Conservation (phyloP, 2,329 filamentous ascomycete genomes). For the Beauveria pseudobassiana region DNA sequence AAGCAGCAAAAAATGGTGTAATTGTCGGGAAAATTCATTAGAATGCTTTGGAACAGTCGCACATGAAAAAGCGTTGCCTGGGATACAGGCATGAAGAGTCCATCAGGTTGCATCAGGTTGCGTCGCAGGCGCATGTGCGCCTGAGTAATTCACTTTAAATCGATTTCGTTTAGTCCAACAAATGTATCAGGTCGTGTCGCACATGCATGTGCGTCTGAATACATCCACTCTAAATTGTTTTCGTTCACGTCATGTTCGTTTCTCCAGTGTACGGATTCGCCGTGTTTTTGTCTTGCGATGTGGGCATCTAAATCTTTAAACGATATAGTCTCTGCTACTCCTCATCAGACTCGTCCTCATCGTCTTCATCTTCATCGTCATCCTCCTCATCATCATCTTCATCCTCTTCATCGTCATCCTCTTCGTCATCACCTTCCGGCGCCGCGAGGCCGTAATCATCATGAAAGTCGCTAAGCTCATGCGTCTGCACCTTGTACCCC, state of each 20-base stretch:
- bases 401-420: conserved; percentile 42
- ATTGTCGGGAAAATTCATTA: not conserved
- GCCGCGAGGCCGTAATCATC: conserved; percentile 80
- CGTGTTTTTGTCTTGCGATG: not conserved
- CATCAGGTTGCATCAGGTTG: too few relatives aligned
- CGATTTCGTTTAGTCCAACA: too few relatives aligned
- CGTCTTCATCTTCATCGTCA: conserved; percentile 21
- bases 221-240: not conserved
- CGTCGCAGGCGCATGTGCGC: too few relatives aligned
- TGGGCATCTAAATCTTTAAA: not conserved
- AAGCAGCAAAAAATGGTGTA: not conserved
- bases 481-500: conserved; percentile 72
- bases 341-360: conserved; percentile 22
- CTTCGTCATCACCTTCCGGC: conserved; percentile 51
- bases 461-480: conserved; percentile 71
- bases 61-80: not conserved
- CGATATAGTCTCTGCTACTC: conserved; percentile 18
- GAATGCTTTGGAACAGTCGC: not conserved
- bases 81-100: not conserved
- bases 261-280: not conserved
- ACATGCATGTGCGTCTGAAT: not conserved
- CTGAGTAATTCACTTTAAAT: too few relatives aligned
- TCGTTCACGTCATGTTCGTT: not conserved
- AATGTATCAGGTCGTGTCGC: not conserved
- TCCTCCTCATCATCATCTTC: conserved; percentile 41